Evolutionary conservation across 2,329 filamentous ascomycete species (phyloP).

Genomic region (Madurella fahalii): DNA sequence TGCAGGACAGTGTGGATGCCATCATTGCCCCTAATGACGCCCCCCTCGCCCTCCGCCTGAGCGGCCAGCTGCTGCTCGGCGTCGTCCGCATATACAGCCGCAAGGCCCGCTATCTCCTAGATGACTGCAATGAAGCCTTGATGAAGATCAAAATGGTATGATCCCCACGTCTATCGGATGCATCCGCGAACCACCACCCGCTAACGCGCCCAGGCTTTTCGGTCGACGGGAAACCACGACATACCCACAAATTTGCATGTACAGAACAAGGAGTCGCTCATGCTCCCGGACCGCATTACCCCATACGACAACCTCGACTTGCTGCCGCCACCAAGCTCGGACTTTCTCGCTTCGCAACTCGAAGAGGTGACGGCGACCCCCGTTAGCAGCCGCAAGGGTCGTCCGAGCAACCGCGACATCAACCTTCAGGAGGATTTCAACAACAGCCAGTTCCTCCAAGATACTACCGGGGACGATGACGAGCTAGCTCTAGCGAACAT

Average conservation of each 20-base stretch:
- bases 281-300: slow-evolving; percentile 87
- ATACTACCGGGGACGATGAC: slow-evolving; percentile 56
- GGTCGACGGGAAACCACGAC: slow-evolving; percentile 91
- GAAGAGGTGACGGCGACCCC: slow-evolving; percentile 56
- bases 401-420: slow-evolving; percentile 59
- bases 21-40: slow-evolving; percentile 92
- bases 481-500: slow-evolving; percentile 52
- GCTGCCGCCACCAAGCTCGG: slow-evolving; percentile 83
- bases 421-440: slow-evolving; percentile 66
- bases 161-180: slow-evolving; percentile 6
- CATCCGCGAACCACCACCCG: neutral
- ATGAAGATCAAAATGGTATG: slow-evolving; percentile 98
- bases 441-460: slow-evolving; percentile 77
- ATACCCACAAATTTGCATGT: slow-evolving; percentile 77
- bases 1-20: slow-evolving; percentile 89
- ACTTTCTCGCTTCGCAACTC: slow-evolving; percentile 74
- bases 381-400: slow-evolving; percentile 53
- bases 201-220: slow-evolving; percentile 68
- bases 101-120: slow-evolving; percentile 91
- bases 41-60: slow-evolving; percentile 89
- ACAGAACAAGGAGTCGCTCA: slow-evolving; percentile 79
- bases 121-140: slow-evolving; percentile 95
- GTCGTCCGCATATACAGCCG: slow-evolving; percentile 97
- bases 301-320: slow-evolving; percentile 76
- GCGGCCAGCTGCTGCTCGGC: slow-evolving; percentile 88